Base-by-base conservation (phyloP, 2,329 filamentous ascomycete genomes). In the Ceratocystis albifundus region DNA sequence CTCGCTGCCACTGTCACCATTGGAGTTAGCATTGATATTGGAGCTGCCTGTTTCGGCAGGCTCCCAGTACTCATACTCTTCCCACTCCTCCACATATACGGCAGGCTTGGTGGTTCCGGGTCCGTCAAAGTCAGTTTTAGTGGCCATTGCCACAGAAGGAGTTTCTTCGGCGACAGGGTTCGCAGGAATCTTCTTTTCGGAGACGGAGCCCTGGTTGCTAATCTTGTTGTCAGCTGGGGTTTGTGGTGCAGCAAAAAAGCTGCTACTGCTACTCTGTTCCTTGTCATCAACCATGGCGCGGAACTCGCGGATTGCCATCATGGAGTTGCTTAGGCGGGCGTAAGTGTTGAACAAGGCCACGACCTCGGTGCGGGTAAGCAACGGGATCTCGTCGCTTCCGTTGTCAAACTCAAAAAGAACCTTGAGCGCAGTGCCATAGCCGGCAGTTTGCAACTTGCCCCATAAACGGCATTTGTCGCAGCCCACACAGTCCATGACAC, bases 381-480 rank as follows among this genome's bases (percentile, higher is more conserved):
- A 79, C 0, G 90, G 91, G 2, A 81, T 74, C n/a, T 80, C 82
- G 69, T 87, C 82, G 70, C 78, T 81, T 70, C 82, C 80, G 72
- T 84, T 82, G 71, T 96, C 91, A 69, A 91, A 94, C 75, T 99
- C 94, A 72, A 99, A 99, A 1, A 99, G 82, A 3, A 99, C 88
- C 77, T 99, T 99, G 69, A 99, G 79, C 0, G 94, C 94, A 0
- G 94, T 90, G 62, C 94, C 94, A 74, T 96, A 97, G 1, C 94
- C 94, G 12, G 89, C 89, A 0, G 91, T 96, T 77, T 99, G 94
- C 46, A 99, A 78, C 77, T 99, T 99, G 62, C 94, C 94, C 94
- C 94, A 99, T 1, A 99, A 85, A 7, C 94, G 86, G 77, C 94
- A 99, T 78, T 99, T 99, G 78, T 99, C 94, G 76, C 94, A 99